Evolutionary conservation across 163 green algal genomes (phyloP).

Genomic region (Scenedesmus sp.): DNA sequence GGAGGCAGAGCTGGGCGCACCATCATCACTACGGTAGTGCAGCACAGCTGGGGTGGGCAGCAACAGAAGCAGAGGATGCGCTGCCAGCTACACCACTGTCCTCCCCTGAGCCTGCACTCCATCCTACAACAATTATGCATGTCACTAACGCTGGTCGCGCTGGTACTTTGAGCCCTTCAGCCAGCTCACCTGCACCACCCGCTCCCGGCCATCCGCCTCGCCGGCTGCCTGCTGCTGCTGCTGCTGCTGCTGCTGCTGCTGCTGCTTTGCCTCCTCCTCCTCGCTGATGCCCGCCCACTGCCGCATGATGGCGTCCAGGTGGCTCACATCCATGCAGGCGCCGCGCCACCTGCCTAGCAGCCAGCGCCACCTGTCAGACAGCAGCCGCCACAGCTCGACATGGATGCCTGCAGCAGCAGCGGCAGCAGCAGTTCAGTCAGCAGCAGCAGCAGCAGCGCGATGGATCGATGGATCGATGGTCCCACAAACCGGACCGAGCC

Average conservation of each 20-base stretch:
- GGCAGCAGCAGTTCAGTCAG: neutral
- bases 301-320: constrained; percentile 42
- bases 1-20: neutral
- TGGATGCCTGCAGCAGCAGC: constrained; percentile 69
- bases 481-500: no score
- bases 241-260: constrained; percentile 56
- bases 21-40: neutral
- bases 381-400: constrained; percentile 80
- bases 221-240: constrained; percentile 42
- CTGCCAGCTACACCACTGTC: no score
- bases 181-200: constrained; percentile 7
- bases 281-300: constrained; percentile 36
- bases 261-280: constrained; percentile 42
- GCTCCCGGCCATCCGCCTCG: neutral
- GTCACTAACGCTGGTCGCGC: no score
- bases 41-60: neutral
- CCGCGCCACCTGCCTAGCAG: constrained; percentile 68
- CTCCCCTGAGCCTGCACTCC: no score
- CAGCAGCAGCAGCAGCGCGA: neutral
- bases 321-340: constrained; percentile 67
- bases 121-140: no score
- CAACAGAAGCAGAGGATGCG: neutral
- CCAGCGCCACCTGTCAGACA: constrained; percentile 77
- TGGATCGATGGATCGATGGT: no score
- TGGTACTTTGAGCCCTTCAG: no score